Evolutionary conservation across 225 moss, liverwort and hornwort species (phyloP).

Genomic region (Antitrichia curtipendula): DNA sequence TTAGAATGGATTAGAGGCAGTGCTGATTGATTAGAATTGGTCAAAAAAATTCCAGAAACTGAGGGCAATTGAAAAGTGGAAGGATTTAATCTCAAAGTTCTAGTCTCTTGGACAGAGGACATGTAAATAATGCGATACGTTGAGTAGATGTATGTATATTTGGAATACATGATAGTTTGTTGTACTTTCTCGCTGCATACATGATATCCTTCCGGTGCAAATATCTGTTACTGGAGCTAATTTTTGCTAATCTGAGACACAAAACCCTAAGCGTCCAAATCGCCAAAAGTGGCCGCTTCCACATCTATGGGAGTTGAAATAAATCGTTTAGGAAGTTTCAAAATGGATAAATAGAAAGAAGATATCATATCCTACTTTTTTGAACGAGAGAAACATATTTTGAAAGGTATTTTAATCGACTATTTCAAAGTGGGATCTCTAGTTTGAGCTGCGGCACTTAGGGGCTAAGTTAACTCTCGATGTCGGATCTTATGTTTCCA

Average conservation of each 20-base stretch:
- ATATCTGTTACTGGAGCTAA: neutral
- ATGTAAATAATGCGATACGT: neutral
- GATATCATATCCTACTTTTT: neutral
- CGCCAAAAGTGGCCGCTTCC: neutral
- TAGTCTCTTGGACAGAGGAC: neutral
- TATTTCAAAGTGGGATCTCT: neutral
- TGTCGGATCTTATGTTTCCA: neutral
- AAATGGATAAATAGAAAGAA: neutral
- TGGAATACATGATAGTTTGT: neutral
- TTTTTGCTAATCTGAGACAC: neutral
- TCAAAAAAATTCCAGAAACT: neutral
- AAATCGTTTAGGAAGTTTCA: neutral
- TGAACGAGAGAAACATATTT: neutral
- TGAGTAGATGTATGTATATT: neutral
- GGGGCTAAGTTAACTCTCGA: neutral
- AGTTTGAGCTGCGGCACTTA: neutral
- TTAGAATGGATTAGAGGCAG: neutral
- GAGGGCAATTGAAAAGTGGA: neutral
- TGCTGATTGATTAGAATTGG: neutral
- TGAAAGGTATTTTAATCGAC: neutral
- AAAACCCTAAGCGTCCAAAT: neutral
- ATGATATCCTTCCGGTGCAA: neutral
- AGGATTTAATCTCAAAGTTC: neutral
- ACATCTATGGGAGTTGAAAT: neutral
- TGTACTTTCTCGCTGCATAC: neutral